Evolutionary conservation across 257 asterid species (phyloP).

Genomic region (Misopates orontium): DNA sequence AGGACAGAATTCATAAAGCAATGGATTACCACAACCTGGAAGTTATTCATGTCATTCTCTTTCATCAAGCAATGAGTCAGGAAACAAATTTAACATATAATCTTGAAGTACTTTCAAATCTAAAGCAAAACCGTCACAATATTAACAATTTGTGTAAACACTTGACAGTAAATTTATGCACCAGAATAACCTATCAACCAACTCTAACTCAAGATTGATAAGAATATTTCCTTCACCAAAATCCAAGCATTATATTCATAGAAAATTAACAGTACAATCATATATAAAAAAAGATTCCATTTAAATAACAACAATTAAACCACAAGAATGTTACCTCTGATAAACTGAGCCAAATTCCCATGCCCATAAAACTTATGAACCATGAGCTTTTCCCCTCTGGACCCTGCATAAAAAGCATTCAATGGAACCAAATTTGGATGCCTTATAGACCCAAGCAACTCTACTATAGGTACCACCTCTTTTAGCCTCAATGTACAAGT

Average conservation of each 20-base stretch:
- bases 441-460: conserved; percentile 70
- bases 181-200: conserved; percentile 6
- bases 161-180: conserved; percentile 1
- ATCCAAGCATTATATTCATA: too few species aligned
- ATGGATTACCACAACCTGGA: neutral
- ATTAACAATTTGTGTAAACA: conserved; percentile 1
- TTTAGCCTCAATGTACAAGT: conserved; percentile 72
- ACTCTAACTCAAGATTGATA: conserved; percentile 19
- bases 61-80: neutral
- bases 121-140: neutral
- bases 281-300: neutral
- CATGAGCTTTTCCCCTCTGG: conserved; percentile 81
- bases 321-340: conserved; percentile 52
- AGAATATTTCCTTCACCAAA: neutral
- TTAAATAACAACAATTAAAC: neutral
- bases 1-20: neutral
- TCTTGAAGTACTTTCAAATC: neutral
- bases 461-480: conserved; percentile 63
- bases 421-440: conserved; percentile 84
- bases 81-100: neutral
- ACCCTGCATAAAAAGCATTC: conserved; percentile 82
- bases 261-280: neutral
- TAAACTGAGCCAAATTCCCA: conserved; percentile 71
- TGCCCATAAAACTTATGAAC: conserved; percentile 70
- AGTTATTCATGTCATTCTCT: neutral